Evolutionary conservation across 495 filamentous ascomycete species (phyloP), one percentile per base, ranked within the genome.

Genomic region (Penicillium tannophilum): DNA sequence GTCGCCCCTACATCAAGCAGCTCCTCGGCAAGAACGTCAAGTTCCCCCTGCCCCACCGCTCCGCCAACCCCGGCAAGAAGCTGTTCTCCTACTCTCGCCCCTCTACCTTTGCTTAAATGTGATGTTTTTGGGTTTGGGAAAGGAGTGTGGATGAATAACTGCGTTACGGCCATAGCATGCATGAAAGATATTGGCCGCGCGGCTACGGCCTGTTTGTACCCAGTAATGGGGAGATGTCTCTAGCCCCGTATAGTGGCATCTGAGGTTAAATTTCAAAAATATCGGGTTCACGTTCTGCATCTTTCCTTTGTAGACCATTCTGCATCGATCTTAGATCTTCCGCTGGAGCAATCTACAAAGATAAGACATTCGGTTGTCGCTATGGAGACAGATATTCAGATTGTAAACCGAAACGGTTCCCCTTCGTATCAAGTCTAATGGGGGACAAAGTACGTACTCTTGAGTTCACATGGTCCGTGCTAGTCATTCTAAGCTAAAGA

Each of bases 1-100:
- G 92, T 81, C 90, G 93, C 73, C 92, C 95, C 64, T 98, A 98
- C 87, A 93, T 98, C 87, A 93, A 90, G 85, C 94, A 98, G 81
- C 91, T 98, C 76, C 78, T 98, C 74, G 79, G 82, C 78, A 96
- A 97, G 88, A 76, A 89, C 77, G 90, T 98, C 77, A 90, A 91
- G 78, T 98, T 98, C 90, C 94, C 94, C 76, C 90, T 98, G 67
- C 94, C 94, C 70, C 94, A 98, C 85, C 94, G 94, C 69, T 82
- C 93, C 64, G 83, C 86, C 77, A 91, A 89, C 82, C 83, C 81
- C 65, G 86, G 81, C 82, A 90, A 88, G 82, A 96, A 94, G 84
- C 73, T 98, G 72, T 98, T 93, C 82, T 82, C 88, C 72, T 86
- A 91, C 74, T 90, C 86, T 77, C 86, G 94, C 79, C 94, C 94